Conservation (phyloP, 164 flowering plant genomes). For the grape (Vitis vinifera) region DNA sequence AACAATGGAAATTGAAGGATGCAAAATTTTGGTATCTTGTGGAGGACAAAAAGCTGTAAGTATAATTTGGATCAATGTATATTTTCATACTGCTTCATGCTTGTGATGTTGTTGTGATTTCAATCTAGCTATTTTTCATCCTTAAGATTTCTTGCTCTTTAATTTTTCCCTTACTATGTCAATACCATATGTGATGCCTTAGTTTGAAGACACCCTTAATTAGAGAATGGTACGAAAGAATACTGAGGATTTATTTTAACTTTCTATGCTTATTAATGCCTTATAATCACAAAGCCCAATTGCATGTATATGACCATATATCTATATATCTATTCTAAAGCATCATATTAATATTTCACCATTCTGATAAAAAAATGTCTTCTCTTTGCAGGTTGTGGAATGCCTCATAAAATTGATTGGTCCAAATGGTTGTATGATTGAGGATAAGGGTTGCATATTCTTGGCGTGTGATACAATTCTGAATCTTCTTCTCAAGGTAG, state of each 20-base stretch:
- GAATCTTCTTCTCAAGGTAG: slow-evolving; percentile 80
- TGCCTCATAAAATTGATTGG: slow-evolving; percentile 64
- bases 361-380: too few relatives aligned
- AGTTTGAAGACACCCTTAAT: background rate
- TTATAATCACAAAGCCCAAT: background rate
- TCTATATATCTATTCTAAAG: background rate
- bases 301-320: background rate
- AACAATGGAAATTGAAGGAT: slow-evolving; percentile 75
- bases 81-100: background rate
- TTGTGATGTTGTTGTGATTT: too few relatives aligned
- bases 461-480: slow-evolving; percentile 87
- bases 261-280: background rate
- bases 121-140: background rate
- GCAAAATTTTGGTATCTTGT: slow-evolving; percentile 46
- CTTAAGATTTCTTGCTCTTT: background rate
- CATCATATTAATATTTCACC: background rate
- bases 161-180: background rate
- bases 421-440: slow-evolving; percentile 22
- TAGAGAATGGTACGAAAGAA: background rate
- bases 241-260: background rate
- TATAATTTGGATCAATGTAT: slow-evolving; percentile 1
- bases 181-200: background rate
- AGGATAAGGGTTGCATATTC: slow-evolving; percentile 53
- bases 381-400: slow-evolving; percentile 55
- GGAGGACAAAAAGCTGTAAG: slow-evolving; percentile 77